Evolutionary conservation across 2,329 filamentous ascomycete species (phyloP).

Genomic region (Ophiostoma piceae): DNA sequence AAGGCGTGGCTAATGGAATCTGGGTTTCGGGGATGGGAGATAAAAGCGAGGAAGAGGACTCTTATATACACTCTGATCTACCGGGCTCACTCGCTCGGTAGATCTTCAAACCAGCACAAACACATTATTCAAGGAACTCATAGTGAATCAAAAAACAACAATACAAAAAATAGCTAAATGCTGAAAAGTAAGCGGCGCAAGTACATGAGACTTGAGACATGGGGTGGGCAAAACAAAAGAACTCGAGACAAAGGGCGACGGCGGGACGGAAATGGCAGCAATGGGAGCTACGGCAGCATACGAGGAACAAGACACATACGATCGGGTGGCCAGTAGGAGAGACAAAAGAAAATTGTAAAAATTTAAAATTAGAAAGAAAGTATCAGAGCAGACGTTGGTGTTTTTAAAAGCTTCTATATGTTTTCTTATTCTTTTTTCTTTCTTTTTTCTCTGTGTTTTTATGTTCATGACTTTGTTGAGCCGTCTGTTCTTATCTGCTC

Average conservation of each 20-base stretch:
- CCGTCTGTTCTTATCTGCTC: no score
- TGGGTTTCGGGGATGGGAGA: not conserved
- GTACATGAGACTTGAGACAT: conserved; percentile 18
- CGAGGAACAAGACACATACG: not conserved
- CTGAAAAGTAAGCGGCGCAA: not conserved
- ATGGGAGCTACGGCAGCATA: not conserved
- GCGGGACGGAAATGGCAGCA: not conserved
- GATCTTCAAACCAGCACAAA: not conserved
- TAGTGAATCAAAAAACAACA: not conserved
- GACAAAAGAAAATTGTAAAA: not conserved
- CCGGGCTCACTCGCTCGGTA: not conserved
- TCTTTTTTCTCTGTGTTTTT: not conserved
- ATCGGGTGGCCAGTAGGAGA: not conserved
- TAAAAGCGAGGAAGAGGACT: not conserved
- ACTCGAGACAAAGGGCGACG: conserved; percentile 2
- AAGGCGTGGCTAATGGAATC: not conserved
- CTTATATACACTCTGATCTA: conserved; percentile 1
- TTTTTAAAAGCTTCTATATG: not conserved
- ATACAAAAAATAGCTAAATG: not conserved
- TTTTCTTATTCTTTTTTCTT: not conserved
- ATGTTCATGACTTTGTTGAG: no score
- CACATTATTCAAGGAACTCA: not conserved
- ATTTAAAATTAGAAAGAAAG: no score
- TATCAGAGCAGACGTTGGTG: not conserved
- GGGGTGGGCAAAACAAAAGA: conserved; percentile 13